A percentile compares a stretch with the other conserved stretches of the same genome.
Evolutionary conservation across 495 filamentous ascomycete species (phyloP).

Genomic region (Penicillium cosmopolitanum): DNA sequence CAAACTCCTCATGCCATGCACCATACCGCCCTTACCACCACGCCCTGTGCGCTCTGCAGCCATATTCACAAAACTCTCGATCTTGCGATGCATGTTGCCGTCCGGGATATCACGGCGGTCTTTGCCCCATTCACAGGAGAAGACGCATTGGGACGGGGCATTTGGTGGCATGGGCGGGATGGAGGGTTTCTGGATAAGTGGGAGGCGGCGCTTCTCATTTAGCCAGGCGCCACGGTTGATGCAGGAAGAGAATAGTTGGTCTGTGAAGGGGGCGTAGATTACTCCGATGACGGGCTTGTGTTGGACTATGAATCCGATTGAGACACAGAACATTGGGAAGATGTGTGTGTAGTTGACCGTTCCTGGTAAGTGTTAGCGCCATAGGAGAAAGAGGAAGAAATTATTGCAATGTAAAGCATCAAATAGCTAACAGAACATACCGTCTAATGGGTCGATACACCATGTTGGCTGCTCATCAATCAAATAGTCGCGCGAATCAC

Average conservation of each 20-base stretch:
- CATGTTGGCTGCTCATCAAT: constrained; percentile 65
- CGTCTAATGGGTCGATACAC: constrained; percentile 71
- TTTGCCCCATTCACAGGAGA: constrained; percentile 75
- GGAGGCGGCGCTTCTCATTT: constrained; percentile 61
- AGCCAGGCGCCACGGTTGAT: constrained; percentile 65
- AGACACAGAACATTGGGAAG: constrained; percentile 75
- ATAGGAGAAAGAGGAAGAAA: background rate
- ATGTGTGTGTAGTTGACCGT: constrained; percentile 76
- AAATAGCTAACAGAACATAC: constrained; percentile 24
- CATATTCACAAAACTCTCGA: constrained; percentile 73
- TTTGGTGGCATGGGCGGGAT: constrained; percentile 62
- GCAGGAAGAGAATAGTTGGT: constrained; percentile 67
- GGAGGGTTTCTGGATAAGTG: constrained; percentile 56
- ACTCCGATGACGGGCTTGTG: constrained; percentile 63
- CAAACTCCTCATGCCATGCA: constrained; percentile 60
- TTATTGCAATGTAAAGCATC: too few species aligned
- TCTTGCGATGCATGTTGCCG: constrained; percentile 66
- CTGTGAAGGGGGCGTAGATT: constrained; percentile 65
- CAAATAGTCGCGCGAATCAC: constrained; percentile 60
- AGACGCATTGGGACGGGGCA: constrained; percentile 67
- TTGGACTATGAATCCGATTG: constrained; percentile 63
- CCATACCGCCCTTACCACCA: constrained; percentile 66
- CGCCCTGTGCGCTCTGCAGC: constrained; percentile 62
- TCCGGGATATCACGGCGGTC: constrained; percentile 63
- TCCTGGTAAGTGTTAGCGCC: constrained; percentile 24